Percentiles rank a stretch among this genome's conserved stretches.
Conservation (phyloP, 768 basidiomycete species). For the Boletus rufocinnamomeus region DNA sequence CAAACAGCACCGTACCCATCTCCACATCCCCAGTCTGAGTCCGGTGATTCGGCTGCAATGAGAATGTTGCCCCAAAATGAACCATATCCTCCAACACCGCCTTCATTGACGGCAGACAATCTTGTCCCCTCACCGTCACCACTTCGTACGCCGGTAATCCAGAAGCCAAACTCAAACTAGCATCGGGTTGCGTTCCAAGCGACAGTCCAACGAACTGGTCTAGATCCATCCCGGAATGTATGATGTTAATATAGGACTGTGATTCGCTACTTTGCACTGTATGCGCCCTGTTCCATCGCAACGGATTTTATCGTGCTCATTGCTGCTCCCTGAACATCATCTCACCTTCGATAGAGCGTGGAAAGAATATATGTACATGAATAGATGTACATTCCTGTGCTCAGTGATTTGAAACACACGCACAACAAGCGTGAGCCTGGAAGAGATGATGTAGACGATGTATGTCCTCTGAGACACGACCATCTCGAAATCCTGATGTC, state of each 20-base stretch:
- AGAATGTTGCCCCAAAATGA: conserved; percentile 5
- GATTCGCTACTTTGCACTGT: not conserved
- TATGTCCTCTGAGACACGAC: too few relatives aligned
- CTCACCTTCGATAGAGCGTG: conserved; percentile 70
- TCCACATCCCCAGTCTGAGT: conserved; percentile 25
- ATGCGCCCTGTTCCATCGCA: not conserved
- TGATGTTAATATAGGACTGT: conserved; percentile 19
- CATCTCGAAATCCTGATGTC: too few relatives aligned
- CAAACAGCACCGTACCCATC: conserved; percentile 18
- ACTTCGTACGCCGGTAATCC: conserved; percentile 31
- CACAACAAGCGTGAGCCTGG: conserved; percentile 35
- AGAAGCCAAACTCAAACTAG: not conserved
- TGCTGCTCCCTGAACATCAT: conserved; percentile 53
- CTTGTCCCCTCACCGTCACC: conserved; percentile 6
- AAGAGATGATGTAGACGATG: conserved; percentile 71
- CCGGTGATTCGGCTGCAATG: conserved; percentile 31
- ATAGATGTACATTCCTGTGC: too few relatives aligned
- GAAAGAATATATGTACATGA: conserved; percentile 59
- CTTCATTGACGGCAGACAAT: conserved; percentile 13
- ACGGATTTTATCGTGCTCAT: too few relatives aligned
- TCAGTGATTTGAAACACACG: too few relatives aligned
- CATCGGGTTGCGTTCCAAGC: not conserved
- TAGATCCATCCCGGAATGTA: conserved; percentile 3
- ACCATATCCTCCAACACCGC: conserved; percentile 36
- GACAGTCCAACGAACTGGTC: not conserved